Conservation (phyloP, 108 stramenopile genomes). For the Parietichytrium sp. region DNA sequence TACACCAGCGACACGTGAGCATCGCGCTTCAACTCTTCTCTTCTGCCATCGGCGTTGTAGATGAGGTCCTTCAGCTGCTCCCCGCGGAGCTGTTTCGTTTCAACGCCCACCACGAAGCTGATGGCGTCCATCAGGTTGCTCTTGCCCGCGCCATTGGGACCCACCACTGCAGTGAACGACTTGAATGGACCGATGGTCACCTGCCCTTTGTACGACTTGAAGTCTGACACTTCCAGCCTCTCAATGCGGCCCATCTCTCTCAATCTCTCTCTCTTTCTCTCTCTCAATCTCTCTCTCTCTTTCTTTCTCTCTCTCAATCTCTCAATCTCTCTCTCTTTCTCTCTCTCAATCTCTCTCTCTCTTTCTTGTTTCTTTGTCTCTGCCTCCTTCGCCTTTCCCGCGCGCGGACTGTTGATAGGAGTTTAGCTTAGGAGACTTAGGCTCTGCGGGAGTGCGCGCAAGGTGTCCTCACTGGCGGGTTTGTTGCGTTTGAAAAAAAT, state of each 20-base stretch:
- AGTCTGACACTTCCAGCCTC: slow-evolving; percentile 89
- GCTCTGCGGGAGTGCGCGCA: no score
- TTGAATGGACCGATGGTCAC: slow-evolving; percentile 90
- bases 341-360: no score
- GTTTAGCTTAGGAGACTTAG: no score
- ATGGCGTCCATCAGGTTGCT: slow-evolving; percentile 80
- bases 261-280: no score
- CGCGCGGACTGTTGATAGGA: no score
- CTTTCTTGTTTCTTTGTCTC: no score
- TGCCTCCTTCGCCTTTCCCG: no score
- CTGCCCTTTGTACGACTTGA: slow-evolving; percentile 93
- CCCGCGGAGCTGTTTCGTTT: slow-evolving; percentile 85
- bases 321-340: no score
- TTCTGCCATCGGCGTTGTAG: slow-evolving; percentile 38
- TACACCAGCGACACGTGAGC: slow-evolving; percentile 77
- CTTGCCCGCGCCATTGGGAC: slow-evolving; percentile 84
- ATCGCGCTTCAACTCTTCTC: slow-evolving; percentile 45
- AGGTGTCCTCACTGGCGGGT: no score
- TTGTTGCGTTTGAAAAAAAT: no score
- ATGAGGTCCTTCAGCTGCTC: slow-evolving; percentile 88
- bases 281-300: no score
- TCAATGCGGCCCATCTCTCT: slow-evolving; percentile 64
- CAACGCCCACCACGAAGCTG: slow-evolving; percentile 91
- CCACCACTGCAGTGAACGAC: slow-evolving; percentile 92
- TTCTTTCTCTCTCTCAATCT: no score